A percentile compares a stretch with the other conserved stretches of the same genome.
phyloP scores from a whole-genome alignment of 2,329 filamentous ascomycete genomes.

The Cadophora sp. region DNA sequence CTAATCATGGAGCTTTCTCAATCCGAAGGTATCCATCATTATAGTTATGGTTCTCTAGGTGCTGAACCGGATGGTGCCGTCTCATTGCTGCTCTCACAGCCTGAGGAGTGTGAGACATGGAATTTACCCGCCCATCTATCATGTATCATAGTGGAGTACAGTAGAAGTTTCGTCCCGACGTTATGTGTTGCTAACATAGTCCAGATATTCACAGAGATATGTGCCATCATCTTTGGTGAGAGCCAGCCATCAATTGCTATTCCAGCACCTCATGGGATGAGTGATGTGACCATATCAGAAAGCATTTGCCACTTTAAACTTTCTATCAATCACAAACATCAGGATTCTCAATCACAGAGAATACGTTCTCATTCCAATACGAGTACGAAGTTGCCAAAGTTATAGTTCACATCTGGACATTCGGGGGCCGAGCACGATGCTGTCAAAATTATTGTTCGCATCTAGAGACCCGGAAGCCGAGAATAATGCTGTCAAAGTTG shows the following conservation, averaged over 20 bases:
- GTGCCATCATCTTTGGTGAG: neutral
- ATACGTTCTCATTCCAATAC: neutral
- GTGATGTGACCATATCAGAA: too few species aligned
- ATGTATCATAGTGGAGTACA: neutral
- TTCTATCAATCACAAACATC: too few species aligned
- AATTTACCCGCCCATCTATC: neutral
- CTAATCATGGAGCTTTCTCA: neutral
- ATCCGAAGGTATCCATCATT: neutral
- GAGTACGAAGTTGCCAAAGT: too few species aligned
- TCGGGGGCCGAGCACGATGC: too few species aligned
- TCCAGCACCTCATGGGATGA: too few species aligned
- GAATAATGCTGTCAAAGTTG: too few species aligned
- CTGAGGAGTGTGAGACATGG: conserved; percentile 3
- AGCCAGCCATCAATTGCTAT: too few species aligned
- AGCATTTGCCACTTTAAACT: too few species aligned
- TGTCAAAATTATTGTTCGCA: too few species aligned
- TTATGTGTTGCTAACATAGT: neutral
- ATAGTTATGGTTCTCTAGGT: neutral
- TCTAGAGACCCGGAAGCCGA: neutral
- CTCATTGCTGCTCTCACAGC: neutral
- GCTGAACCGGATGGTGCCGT: neutral
- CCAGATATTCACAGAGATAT: neutral
- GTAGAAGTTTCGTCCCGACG: neutral
- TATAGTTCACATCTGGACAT: neutral
- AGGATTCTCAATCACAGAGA: too few species aligned